Evolutionary conservation across 2,329 filamentous ascomycete genomes (phyloP).

Genomic region (Aureobasidium pullulans): DNA sequence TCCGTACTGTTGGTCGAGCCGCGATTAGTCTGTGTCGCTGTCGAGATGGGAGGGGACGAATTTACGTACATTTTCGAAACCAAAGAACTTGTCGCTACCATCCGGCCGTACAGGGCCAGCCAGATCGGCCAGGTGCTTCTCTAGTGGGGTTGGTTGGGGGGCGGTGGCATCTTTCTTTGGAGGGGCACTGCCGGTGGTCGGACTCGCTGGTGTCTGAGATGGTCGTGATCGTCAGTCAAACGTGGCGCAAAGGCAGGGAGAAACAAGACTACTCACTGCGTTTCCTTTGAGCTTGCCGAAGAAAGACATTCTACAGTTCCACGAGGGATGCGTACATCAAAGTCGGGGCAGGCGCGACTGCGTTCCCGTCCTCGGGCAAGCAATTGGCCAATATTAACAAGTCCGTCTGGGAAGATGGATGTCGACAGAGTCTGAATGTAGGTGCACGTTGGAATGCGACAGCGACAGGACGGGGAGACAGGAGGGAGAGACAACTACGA

Average conservation of each 20-base stretch:
- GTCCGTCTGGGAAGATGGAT: not conserved
- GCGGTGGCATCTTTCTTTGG: constrained; percentile 54
- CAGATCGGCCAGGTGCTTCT: constrained; percentile 75
- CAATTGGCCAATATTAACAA: not conserved
- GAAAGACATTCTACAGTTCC: constrained; percentile 44
- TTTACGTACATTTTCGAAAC: constrained; percentile 83
- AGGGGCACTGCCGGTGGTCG: constrained; percentile 38
- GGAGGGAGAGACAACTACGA: not conserved
- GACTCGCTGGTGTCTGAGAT: constrained; percentile 40
- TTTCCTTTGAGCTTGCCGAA: constrained; percentile 47
- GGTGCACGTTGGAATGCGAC: not conserved
- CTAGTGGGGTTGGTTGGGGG: constrained; percentile 50
- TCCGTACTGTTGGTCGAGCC: constrained; percentile 60
- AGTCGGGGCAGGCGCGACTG: constrained; percentile 14
- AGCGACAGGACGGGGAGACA: not conserved
- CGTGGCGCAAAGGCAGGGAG: not conserved
- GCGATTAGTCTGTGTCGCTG: constrained; percentile 15
- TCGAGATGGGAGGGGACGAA: not conserved
- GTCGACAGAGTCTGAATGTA: not conserved
- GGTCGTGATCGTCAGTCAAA: constrained; percentile 12
- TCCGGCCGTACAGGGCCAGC: constrained; percentile 74
- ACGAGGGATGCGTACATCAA: constrained; percentile 22
- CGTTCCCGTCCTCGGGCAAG: constrained; percentile 11
- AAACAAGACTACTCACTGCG: constrained; percentile 31
- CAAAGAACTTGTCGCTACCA: constrained; percentile 96